Evolutionary conservation across 352 stramenopile species (phyloP), one percentile per base, ranked within the genome.

Genomic region (Pythium chondricola): DNA sequence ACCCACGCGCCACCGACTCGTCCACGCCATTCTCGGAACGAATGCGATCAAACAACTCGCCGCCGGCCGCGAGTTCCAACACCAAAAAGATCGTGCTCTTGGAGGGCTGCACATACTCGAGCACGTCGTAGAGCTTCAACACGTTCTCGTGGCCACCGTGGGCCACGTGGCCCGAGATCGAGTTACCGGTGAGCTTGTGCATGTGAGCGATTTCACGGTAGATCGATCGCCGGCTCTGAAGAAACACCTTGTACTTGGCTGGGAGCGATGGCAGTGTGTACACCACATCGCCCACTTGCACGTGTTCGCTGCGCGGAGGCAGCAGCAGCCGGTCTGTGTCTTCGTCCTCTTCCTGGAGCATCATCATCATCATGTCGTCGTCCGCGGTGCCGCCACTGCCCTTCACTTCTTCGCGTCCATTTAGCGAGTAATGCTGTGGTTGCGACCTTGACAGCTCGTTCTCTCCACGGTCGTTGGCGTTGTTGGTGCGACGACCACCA

Each of bases 191-290:
- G 39, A 93, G 71, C 43, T 90, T 87, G 69, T 93, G 74, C 95
- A 98, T 98, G 63, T 98, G 94, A 13, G 89, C 79, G 39, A 98
- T 97, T 67, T 98, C 95, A 10, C 95, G 88, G 40, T 93, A 98
- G 29, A 97, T 97, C 37, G 85, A 88, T 50, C 91, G 84, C 20
- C 95, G 69, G 43, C 93, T 91, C 65, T 88, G 71, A 5, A 98
- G 49, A 70, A 97, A 98, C 13, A 78, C 65, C 20, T 96, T 63
- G 61, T 97, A 98, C 57, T 98, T 98, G 18, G 88, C 87, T 7
- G 94, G 93, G 17, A 98, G 61, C 14, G 59, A 60, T 6, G 95
- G 95, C 46, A 98, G 71, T 26, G 52, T 70, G 50, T 79, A 75
- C 31, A 71, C 56, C 16, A 60, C 53, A 38, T 77, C 67, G 22